These are phyloP conservation scores for Naganishia vaughanmartiniae DNA, from an alignment of 768 basidiomycete genomes.

Conservation along the genomic window DNA sequence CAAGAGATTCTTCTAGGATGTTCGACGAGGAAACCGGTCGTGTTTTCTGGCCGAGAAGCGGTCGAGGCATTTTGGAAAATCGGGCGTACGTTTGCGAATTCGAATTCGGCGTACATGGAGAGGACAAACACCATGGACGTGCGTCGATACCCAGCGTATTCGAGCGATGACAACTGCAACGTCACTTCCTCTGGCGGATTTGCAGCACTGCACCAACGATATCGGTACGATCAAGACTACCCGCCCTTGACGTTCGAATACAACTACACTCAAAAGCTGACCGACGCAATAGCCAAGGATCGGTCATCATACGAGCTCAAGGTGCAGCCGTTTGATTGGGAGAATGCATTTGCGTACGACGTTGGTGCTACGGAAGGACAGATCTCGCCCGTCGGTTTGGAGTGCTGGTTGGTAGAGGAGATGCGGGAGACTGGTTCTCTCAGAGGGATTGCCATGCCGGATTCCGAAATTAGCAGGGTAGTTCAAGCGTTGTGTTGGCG, in stretches of 20 bases:
- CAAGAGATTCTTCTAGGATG: conserved; percentile 23
- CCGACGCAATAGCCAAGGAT: neutral
- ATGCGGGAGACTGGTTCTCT: neutral
- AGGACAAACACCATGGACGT: neutral
- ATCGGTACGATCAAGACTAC: neutral
- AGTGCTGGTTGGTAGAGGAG: conserved; percentile 10
- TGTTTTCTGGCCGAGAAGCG: conserved; percentile 20
- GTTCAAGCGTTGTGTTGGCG: conserved; percentile 9
- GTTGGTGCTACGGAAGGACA: neutral
- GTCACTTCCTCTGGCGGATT: neutral
- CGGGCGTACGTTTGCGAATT: neutral
- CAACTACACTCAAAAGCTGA: neutral
- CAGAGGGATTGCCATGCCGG: neutral
- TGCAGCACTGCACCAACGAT: neutral
- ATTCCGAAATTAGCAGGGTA: neutral
- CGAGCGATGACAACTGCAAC: neutral
- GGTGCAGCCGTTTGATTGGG: conserved; percentile 13
- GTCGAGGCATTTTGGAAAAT: conserved; percentile 19
- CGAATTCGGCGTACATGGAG: conserved; percentile 6
- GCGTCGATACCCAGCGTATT: neutral
- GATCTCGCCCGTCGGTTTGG: neutral
- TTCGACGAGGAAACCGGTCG: conserved; percentile 1
- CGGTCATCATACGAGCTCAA: neutral
- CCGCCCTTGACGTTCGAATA: conserved; percentile 1
- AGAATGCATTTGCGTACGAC: conserved; percentile 15